Evolutionary conservation across 257 asterid species (phyloP).

Genomic region (Penstemon eatonii): DNA sequence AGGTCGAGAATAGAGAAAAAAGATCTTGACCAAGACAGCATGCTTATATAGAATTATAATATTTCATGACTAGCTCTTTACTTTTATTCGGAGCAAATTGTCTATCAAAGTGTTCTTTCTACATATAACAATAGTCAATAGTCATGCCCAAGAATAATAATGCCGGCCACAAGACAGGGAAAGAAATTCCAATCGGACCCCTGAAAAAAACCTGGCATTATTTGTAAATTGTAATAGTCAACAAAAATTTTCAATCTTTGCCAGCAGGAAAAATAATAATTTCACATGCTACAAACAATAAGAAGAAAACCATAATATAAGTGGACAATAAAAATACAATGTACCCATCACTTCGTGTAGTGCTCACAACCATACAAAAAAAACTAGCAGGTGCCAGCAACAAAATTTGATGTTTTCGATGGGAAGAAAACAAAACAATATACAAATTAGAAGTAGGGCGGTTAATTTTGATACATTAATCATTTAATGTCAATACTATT

Average conservation of each 20-base stretch:
- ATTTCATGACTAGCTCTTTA: too few species aligned
- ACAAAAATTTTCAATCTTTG: not conserved
- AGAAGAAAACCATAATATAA: not conserved
- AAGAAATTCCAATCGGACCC: not conserved
- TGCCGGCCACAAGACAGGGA: not conserved
- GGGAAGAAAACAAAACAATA: not conserved
- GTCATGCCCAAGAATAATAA: not conserved
- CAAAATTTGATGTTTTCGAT: not conserved
- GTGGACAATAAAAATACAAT: not conserved
- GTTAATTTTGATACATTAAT: not conserved
- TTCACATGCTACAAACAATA: not conserved
- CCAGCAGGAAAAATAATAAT: not conserved
- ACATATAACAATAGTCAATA: not conserved
- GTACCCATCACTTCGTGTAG: not conserved
- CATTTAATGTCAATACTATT: too few species aligned
- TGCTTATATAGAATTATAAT: too few species aligned
- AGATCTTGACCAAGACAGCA: too few species aligned
- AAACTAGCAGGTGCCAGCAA: slow-evolving; percentile 1
- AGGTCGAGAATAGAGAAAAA: too few species aligned
- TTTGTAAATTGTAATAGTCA: not conserved
- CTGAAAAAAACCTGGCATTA: too few species aligned
- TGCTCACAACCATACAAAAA: not conserved
- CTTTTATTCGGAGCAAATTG: too few species aligned
- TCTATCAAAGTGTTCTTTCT: too few species aligned
- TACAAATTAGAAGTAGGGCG: not conserved